Percentiles rank a stretch among this genome's conserved stretches.
Conservation (phyloP, 1,284 basidiomycete genomes). For the Boletus semigastroideus region DNA sequence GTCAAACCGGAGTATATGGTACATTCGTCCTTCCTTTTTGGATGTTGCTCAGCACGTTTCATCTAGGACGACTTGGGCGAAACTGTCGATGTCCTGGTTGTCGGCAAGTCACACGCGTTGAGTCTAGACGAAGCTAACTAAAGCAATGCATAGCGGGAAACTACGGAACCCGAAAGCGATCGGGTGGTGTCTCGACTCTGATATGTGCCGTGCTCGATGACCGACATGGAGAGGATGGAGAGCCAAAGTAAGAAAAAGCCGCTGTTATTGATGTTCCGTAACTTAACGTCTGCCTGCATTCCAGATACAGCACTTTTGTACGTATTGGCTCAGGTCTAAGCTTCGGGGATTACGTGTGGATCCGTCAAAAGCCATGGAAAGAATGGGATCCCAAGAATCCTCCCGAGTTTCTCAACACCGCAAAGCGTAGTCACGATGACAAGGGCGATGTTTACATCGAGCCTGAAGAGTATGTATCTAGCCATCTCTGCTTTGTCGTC, state of each 20-base stretch:
- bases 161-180: constrained; percentile 70
- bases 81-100: constrained; percentile 85
- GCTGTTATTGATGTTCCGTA: background rate
- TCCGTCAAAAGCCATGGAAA: constrained; percentile 76
- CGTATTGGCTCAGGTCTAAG: constrained; percentile 86
- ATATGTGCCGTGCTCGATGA: constrained; percentile 79
- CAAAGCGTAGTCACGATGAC: constrained; percentile 64
- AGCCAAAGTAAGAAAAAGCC: constrained; percentile 54
- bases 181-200: constrained; percentile 78
- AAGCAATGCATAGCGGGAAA: constrained; percentile 52
- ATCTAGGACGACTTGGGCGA: constrained; percentile 82
- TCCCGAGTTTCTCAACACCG: constrained; percentile 59
- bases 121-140: background rate
- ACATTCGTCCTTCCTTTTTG: constrained; percentile 14
- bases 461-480: constrained; percentile 63
- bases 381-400: constrained; percentile 63
- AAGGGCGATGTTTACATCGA: constrained; percentile 82
- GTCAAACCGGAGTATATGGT: constrained; percentile 95
- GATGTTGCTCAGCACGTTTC: constrained; percentile 1
- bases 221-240: constrained; percentile 50
- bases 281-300: background rate
- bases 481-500: background rate
- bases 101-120: constrained; percentile 52
- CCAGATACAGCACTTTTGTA: constrained; percentile 76
- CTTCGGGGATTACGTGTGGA: constrained; percentile 81